phyloP scores from a whole-genome alignment of 345 rosid genomes.

The Citrus australasica region DNA sequence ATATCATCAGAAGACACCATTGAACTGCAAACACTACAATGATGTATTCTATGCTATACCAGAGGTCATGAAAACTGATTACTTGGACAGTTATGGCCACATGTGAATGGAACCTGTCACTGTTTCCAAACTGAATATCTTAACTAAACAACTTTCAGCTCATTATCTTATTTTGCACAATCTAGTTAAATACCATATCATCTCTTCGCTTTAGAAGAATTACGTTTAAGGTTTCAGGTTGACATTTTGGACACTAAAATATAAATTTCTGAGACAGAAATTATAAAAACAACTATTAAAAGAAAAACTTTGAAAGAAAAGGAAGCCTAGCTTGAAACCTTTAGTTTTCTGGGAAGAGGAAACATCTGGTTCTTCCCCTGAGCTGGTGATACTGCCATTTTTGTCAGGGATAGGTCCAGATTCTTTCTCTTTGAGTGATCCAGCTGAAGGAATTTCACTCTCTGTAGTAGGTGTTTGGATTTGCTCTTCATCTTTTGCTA shows the following conservation, averaged over 20 bases:
- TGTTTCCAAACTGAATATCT: not conserved
- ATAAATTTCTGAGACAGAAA: not conserved
- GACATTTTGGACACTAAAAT: not conserved
- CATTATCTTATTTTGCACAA: not conserved
- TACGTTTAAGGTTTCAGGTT: not conserved
- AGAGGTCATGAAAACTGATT: not conserved
- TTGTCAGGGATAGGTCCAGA: slow-evolving; percentile 31
- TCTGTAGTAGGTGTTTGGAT: slow-evolving; percentile 23
- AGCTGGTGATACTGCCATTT: slow-evolving; percentile 34
- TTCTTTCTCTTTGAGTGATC: slow-evolving; percentile 33
- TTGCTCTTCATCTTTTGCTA: slow-evolving; percentile 32
- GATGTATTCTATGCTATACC: too few species aligned
- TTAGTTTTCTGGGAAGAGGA: slow-evolving; percentile 26
- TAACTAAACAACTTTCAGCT: not conserved
- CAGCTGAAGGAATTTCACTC: slow-evolving; percentile 27
- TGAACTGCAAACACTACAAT: not conserved
- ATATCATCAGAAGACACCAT: not conserved
- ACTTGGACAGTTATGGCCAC: not conserved
- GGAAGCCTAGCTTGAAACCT: slow-evolving; percentile 24
- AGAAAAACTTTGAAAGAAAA: not conserved
- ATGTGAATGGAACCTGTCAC: not conserved
- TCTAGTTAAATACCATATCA: slow-evolving; percentile 3
- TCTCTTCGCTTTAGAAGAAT: not conserved
- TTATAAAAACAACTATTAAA: not conserved
- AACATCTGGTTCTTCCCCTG: slow-evolving; percentile 31